Evolutionary conservation across 2,329 filamentous ascomycete genomes (phyloP).

Genomic region (Tothia fuscella): DNA sequence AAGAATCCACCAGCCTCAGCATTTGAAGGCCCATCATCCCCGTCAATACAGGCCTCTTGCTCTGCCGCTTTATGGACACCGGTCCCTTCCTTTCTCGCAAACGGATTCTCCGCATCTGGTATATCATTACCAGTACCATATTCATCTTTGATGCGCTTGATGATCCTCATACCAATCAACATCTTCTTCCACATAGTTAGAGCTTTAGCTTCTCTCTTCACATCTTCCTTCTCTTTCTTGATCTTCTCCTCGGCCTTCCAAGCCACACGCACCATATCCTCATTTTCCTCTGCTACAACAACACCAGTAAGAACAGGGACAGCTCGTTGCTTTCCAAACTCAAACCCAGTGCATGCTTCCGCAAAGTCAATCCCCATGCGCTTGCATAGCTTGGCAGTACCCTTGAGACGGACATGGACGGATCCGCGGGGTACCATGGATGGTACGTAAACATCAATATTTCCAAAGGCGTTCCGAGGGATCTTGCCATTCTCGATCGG

Average conservation of each 20-base stretch:
- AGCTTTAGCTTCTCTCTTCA: conserved; percentile 70
- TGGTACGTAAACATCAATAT: conserved; percentile 89
- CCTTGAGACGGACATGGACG: conserved; percentile 68
- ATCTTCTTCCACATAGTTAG: conserved; percentile 77
- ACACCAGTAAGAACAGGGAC: conserved; percentile 86
- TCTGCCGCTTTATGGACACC: not conserved
- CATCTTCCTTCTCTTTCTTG: conserved; percentile 57
- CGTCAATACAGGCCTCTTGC: not conserved
- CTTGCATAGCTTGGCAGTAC: conserved; percentile 69
- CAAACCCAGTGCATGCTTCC: conserved; percentile 90
- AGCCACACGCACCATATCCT: conserved; percentile 61
- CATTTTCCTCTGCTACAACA: conserved; percentile 72
- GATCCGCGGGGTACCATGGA: conserved; percentile 86
- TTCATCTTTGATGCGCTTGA: conserved; percentile 62
- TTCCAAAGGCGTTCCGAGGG: conserved; percentile 88
- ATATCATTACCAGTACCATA: conserved; percentile 42
- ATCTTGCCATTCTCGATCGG: conserved; percentile 77
- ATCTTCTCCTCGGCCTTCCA: conserved; percentile 61
- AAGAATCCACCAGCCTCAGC: not conserved
- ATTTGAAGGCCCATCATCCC: too few relatives aligned
- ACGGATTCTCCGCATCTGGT: conserved; percentile 3
- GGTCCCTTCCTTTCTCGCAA: conserved; percentile 3
- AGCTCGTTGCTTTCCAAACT: conserved; percentile 89
- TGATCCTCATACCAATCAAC: conserved; percentile 70
- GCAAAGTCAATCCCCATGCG: conserved; percentile 78